Conservation (phyloP, 345 rosid genomes). For the Eucalyptus tenuipes region DNA sequence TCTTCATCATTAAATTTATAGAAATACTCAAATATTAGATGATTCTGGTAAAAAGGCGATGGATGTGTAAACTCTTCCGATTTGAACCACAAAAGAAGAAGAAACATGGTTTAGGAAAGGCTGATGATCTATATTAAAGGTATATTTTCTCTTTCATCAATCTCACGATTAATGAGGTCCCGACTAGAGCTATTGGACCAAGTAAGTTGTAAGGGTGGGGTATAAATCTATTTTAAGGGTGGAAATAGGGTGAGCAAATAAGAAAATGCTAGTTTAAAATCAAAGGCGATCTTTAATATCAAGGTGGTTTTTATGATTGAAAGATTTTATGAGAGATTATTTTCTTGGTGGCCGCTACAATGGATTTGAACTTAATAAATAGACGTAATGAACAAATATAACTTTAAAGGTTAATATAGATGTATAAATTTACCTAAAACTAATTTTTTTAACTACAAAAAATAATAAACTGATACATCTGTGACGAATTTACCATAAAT, state of each 20-base stretch:
- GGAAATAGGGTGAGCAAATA: neutral
- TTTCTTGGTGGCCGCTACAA: neutral
- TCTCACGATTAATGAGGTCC: neutral
- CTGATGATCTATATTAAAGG: neutral
- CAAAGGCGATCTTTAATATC: neutral
- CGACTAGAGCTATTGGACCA: neutral
- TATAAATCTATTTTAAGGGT: neutral
- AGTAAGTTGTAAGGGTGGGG: neutral
- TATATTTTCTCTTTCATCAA: neutral
- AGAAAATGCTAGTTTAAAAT: neutral
- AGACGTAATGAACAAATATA: rapidly evolving
- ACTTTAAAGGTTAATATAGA: neutral
- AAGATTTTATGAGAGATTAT: neutral
- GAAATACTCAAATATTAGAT: neutral
- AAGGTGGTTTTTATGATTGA: neutral
- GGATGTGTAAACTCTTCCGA: neutral
- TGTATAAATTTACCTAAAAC: too few species aligned
- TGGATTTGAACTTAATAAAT: neutral
- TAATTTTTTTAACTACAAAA: rapidly evolving
- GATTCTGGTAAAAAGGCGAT: neutral
- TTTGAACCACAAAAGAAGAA: neutral
- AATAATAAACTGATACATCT: rapidly evolving
- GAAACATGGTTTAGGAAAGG: neutral
- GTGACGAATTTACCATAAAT: neutral
- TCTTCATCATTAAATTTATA: neutral